These are phyloP conservation scores for Penicillium sp. DNA, from an alignment of 2,329 filamentous ascomycete genomes.

Conservation along the genomic window DNA sequence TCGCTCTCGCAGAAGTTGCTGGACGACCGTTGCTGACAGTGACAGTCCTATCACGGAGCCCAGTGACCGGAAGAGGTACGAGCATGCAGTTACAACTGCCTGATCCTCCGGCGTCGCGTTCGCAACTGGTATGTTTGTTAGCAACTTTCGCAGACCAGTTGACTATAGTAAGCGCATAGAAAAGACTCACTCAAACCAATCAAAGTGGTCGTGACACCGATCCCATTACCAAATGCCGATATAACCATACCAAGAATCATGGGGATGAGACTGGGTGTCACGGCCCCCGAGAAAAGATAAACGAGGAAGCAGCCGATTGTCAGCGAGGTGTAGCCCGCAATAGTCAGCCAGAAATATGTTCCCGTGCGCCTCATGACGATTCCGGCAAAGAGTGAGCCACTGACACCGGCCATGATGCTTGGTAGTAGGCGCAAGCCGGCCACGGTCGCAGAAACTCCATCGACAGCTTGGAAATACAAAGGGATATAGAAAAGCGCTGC, in stretches of 20 bases:
- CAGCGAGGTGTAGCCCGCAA: constrained; percentile 55
- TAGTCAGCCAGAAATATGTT: constrained; percentile 67
- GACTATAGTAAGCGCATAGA: constrained; percentile 1
- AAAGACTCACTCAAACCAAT: constrained; percentile 58
- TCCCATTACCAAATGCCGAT: constrained; percentile 54
- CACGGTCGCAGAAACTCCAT: constrained; percentile 60
- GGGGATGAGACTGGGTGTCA: constrained; percentile 49
- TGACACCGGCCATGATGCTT: constrained; percentile 59
- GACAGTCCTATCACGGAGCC: constrained; percentile 65
- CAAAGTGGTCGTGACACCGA: constrained; percentile 68
- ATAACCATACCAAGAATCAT: constrained; percentile 59
- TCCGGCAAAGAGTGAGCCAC: constrained; percentile 63
- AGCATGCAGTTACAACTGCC: constrained; percentile 73
- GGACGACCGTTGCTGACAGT: constrained; percentile 68
- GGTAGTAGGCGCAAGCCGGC: constrained; percentile 67
- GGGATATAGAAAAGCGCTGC: constrained; percentile 69
- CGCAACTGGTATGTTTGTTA: constrained; percentile 51
- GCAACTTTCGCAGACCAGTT: neutral
- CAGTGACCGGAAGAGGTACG: constrained; percentile 75
- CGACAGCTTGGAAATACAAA: constrained; percentile 71
- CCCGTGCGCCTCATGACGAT: constrained; percentile 68
- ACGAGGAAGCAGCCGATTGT: constrained; percentile 56
- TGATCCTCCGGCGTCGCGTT: constrained; percentile 66
- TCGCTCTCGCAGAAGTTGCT: constrained; percentile 61
- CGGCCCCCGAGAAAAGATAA: constrained; percentile 56